Percentiles rank a stretch among this genome's conserved stretches.
phyloP scores from a whole-genome alignment of 2,329 filamentous ascomycete species.

The Anisogramma anomala region DNA sequence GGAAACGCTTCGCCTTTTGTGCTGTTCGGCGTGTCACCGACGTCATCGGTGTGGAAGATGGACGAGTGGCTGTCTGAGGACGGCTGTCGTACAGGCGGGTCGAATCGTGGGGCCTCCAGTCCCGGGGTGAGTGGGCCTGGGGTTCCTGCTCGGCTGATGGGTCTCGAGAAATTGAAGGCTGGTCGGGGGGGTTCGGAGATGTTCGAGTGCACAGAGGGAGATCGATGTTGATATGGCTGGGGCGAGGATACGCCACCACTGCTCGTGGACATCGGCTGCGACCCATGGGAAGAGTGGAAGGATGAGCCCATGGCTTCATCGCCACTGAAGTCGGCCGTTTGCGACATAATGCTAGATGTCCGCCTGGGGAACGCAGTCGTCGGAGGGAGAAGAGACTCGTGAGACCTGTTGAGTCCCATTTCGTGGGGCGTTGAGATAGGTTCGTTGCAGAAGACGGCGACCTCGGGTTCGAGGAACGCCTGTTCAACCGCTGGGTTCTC shows the following conservation, averaged over 20 bases:
- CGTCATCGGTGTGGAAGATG: conserved; percentile 51
- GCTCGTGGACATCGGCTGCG: conserved; percentile 68
- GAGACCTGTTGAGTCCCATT: conserved; percentile 29
- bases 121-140: conserved; percentile 25
- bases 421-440: conserved; percentile 34
- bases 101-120: conserved; percentile 24
- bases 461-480: conserved; percentile 26
- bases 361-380: conserved; percentile 32
- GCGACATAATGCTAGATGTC: conserved; percentile 50
- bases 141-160: conserved; percentile 63
- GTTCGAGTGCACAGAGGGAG: conserved; percentile 77
- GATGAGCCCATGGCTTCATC: conserved; percentile 52
- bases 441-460: conserved; percentile 18
- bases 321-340: conserved; percentile 54
- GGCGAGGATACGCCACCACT: conserved; percentile 46
- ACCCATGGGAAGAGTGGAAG: conserved; percentile 47
- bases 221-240: conserved; percentile 49
- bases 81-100: conserved; percentile 49
- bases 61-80: conserved; percentile 58
- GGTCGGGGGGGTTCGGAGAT: conserved; percentile 60
- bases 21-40: conserved; percentile 57
- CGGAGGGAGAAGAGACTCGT: conserved; percentile 30
- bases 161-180: conserved; percentile 88
- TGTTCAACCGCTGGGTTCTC: conserved; percentile 22
- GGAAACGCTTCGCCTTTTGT: conserved; percentile 60